These are phyloP conservation scores for Boletus sensibilis DNA, from an alignment of 768 basidiomycete species.

Conservation along the genomic window DNA sequence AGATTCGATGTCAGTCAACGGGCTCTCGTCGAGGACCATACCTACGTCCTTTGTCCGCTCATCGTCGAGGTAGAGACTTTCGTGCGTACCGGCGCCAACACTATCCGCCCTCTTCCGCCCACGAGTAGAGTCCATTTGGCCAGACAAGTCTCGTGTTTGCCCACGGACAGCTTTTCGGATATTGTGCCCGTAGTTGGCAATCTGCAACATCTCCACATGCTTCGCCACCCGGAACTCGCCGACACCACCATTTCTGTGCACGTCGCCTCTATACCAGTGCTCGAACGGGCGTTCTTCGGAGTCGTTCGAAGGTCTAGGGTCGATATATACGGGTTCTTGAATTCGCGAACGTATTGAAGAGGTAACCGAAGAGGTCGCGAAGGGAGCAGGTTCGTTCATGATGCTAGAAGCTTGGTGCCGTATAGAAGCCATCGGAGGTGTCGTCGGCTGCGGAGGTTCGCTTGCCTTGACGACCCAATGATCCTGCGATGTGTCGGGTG, in stretches of 20 bases:
- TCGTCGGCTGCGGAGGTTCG: conserved; percentile 31
- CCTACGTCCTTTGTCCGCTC: conserved; percentile 44
- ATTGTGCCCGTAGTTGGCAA: conserved; percentile 79
- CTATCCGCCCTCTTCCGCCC: conserved; percentile 67
- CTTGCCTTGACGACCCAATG: conserved; percentile 31
- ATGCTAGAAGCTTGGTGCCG: conserved; percentile 47
- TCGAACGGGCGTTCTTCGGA: conserved; percentile 84
- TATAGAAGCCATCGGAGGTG: conserved; percentile 33
- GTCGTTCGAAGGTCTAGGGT: conserved; percentile 61
- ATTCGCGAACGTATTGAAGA: conserved; percentile 41
- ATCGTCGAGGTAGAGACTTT: conserved; percentile 70
- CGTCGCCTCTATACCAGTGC: conserved; percentile 89
- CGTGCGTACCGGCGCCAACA: conserved; percentile 52
- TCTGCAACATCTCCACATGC: conserved; percentile 82
- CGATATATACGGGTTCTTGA: conserved; percentile 32
- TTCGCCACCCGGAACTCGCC: conserved; percentile 76
- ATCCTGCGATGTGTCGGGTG: conserved; percentile 32
- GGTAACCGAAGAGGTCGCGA: conserved; percentile 44
- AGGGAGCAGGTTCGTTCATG: conserved; percentile 65
- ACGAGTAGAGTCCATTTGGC: conserved; percentile 25
- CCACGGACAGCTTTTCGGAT: conserved; percentile 36
- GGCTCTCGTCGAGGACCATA: conserved; percentile 72
- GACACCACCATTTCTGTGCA: conserved; percentile 85
- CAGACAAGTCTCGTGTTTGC: conserved; percentile 27
- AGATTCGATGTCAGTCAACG: conserved; percentile 70